A percentile compares a stretch with the other conserved stretches of the same genome.
Evolutionary conservation across 176 grass and related monocot species (phyloP).

Genomic region (Eragrostis nindensis): DNA sequence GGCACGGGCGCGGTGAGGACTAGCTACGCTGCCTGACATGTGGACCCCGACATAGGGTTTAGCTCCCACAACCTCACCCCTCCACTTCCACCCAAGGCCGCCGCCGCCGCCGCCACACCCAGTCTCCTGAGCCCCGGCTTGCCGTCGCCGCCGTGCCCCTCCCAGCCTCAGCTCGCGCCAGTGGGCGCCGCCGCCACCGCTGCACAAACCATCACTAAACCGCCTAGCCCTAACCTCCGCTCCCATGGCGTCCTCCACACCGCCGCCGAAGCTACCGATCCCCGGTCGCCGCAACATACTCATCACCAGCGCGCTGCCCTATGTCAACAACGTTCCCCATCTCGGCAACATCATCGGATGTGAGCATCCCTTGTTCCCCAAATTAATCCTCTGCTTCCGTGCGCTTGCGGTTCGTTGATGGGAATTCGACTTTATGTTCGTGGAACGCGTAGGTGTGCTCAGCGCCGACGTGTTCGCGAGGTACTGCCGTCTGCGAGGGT

Average conservation of each 20-base stretch:
- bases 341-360: slow-evolving; percentile 89
- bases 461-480: slow-evolving; percentile 96
- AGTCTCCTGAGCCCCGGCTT: not conserved
- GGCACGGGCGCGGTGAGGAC: too few species aligned
- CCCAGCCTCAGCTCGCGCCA: not conserved
- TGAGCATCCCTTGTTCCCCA: slow-evolving; percentile 41
- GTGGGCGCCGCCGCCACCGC: too few species aligned
- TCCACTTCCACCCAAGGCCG: not conserved
- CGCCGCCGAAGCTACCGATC: slow-evolving; percentile 61
- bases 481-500: slow-evolving; percentile 83
- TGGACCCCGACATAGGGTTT: not conserved
- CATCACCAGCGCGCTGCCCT: slow-evolving; percentile 83
- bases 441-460: slow-evolving; percentile 66
- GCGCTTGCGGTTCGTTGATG: not conserved
- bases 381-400: not conserved
- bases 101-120: too few species aligned
- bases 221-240: slow-evolving; percentile 23
- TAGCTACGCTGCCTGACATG: not conserved
- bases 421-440: slow-evolving; percentile 4
- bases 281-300: slow-evolving; percentile 78
- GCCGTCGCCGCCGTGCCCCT: not conserved
- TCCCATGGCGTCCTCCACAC: slow-evolving; percentile 28
- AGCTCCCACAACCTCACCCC: not conserved
- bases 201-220: not conserved
- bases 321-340: slow-evolving; percentile 86